Evolutionary conservation across 495 filamentous ascomycete genomes (phyloP), one percentile per base, ranked within the genome.

Genomic region (Talaromyces stipitatus): DNA sequence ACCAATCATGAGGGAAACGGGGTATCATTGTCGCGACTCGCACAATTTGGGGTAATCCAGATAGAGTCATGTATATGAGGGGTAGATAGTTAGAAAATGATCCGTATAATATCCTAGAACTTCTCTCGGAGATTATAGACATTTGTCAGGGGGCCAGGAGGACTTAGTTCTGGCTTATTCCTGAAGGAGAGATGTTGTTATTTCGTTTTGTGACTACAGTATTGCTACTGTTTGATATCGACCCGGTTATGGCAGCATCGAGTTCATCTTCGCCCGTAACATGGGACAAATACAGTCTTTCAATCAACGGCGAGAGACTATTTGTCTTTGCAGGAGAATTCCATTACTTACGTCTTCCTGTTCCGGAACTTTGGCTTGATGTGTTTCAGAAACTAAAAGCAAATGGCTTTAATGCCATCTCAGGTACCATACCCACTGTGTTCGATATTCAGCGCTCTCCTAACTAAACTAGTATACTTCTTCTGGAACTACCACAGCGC

Each of bases 381-480:
- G 66, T 85, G n/a, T 74, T 85, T 10, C 72, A 86, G 60, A 87
- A 87, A 61, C 66, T 85, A 43, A 79, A 80, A 58, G 80, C 83
- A 2, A 75, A 76, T 46, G 82, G 83, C 0, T 81, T 75, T 27
- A 84, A 82, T 62, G 74, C 81, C 22, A 69, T 81, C 14, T 74
- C 68, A 20, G 33, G 57, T 59, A 52, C 43, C n/a, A 0, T 7
- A n/a, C 23, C 20, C 7, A 0, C 14, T 7, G 2, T 6, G 6
- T 12, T 24, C 20, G n/a, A n/a, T n/a, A n/a, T n/a, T 22, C 1
- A 2, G 56, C 29, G 7, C 69, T 68, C 50, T 67, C 27, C 69
- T 71, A 10, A 67, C 77, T 50, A 5, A 18, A 23, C 61, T 61
- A 66, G 71, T 82, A 14, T 82, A 81, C 58, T 79, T 82, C 64